Percentiles rank a stretch among this genome's conserved stretches.
Conservation (phyloP, 176 grass and related monocot genomes). For the Triticum urartu region DNA sequence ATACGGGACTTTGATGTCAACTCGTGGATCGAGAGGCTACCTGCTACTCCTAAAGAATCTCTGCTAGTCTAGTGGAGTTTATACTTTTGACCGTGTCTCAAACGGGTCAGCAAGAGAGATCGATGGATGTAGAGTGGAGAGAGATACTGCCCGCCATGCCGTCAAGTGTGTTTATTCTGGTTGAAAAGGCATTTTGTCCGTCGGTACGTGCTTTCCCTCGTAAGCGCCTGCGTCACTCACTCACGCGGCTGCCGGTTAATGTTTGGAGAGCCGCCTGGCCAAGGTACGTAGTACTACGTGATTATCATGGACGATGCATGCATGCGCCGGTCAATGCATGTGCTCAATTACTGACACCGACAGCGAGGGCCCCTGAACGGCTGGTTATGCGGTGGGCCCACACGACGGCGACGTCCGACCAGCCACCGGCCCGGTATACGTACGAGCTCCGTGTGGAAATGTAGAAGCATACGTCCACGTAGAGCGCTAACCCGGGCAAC, state of each 20-base stretch:
- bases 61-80: background rate
- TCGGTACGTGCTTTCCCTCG: background rate
- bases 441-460: too few relatives aligned
- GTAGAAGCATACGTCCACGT: background rate
- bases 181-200: background rate
- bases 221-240: background rate
- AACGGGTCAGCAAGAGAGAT: background rate
- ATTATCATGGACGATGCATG: too few relatives aligned
- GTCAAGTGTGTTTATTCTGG: background rate
- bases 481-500: too few relatives aligned
- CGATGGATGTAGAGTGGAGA: background rate
- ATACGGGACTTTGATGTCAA: too few relatives aligned
- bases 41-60: too few relatives aligned
- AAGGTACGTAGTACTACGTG: too few relatives aligned
- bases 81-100: background rate
- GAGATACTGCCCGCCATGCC: background rate
- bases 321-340: background rate
- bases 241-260: too few relatives aligned
- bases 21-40: too few relatives aligned
- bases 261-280: too few relatives aligned
- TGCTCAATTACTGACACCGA: background rate
- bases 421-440: background rate
- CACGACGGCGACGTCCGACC: background rate
- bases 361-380: too few relatives aligned
- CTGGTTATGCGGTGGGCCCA: background rate